Base-by-base conservation (phyloP, 352 stramenopile genomes). In the Pythium guiyangense region DNA sequence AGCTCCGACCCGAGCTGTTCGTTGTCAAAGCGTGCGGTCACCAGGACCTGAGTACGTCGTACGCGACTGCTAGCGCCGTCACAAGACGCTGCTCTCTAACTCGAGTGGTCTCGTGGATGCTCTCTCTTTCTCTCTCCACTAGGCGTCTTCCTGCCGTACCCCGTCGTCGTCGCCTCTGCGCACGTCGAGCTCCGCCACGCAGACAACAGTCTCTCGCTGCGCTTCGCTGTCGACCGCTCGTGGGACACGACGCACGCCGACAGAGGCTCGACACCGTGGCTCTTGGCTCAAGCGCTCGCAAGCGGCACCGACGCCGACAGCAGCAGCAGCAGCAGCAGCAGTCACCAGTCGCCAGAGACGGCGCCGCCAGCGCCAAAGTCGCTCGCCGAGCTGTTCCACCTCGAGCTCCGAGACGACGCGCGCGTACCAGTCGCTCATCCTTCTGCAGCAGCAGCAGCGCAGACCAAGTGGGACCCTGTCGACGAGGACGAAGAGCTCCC, bases 401-500 rank as follows among this genome's bases (percentile, higher is more conserved):
- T 91, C 14, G 62, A 60, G 20, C 69, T 70, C 27, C 59, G 54
- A 12, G 44, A 50, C 4, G 27, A 22, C 4, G 47, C 40, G 44
- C 31, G 11, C 1, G 11, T 12, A 26, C 18, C 31, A 12, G 10
- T n/a, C 0, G 0, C 5, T 14, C 29, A 25, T 44, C 42, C 11
- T 10, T 39, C 40, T 43, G 29, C 43, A 42, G 4, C 31, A 40
- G 31, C 50, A 50, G 25, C n/a, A 39, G 34, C 59, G 58, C 25
- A 58, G 52, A 22, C 65, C 25, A 66, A 49, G 43, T 88, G 68
- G 72, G 79, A 88, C n/a, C 77, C 74, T 29, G 79, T 90, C 31
- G 59, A 80, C 34, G 79, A 92, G 44, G 79, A 91, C 27, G 79
- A 88, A 62, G 79, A 92, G 51, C 72, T 93, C 3, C 81, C 84